Evolutionary conservation across 2,329 filamentous ascomycete species (phyloP), one percentile per base, ranked within the genome.

Genomic region (Plectosphaerella plurivora): DNA sequence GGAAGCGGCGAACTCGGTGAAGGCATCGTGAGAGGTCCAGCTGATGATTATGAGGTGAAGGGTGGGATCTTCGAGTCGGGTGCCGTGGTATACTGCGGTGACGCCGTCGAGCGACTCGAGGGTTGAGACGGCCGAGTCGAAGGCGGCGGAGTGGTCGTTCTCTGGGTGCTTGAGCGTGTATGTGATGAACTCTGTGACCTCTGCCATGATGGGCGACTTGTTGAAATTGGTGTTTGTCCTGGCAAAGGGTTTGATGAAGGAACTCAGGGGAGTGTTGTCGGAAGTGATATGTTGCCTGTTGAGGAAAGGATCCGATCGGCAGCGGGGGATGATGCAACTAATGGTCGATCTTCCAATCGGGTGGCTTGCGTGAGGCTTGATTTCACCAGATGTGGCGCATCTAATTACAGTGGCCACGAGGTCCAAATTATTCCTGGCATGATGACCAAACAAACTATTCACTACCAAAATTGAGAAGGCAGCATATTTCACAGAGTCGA

Each of bases 1-100:
- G 7, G 70, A 73, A 53, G 67, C 66, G 55, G 71, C 66, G 55
- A 76, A 78, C 55, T 68, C 67, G 53, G 65, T 59, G 57, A 69
- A 63, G 46, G 66, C 65, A 36, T 59, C 59, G 8, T 56, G 51
- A 9, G 67, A 68, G 44, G 59, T 54, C 71, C 71, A 73, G 51
- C 63, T 62, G 25, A 69, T 60, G 48, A 67, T 59, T 51, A 67
- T 61, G 46, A 65, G 58, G 62, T 65, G 69, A 35, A 55, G 60
- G 20, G 59, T 58, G 8, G 68, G 64, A 22, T 64, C 59, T 56
- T 73, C 71, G 47, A 68, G 51, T 35, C 67, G 63, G 8, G 60
- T 61, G 53, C 71, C 71, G 41, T 66, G 58, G 55, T 72, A 66
- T 33, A 71, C 54, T 50, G 61, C 60, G 49, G 56, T 50, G 49